These are phyloP conservation scores for Cladobotryum protrusum DNA, from an alignment of 2,329 filamentous ascomycete genomes.

Conservation along the genomic window DNA sequence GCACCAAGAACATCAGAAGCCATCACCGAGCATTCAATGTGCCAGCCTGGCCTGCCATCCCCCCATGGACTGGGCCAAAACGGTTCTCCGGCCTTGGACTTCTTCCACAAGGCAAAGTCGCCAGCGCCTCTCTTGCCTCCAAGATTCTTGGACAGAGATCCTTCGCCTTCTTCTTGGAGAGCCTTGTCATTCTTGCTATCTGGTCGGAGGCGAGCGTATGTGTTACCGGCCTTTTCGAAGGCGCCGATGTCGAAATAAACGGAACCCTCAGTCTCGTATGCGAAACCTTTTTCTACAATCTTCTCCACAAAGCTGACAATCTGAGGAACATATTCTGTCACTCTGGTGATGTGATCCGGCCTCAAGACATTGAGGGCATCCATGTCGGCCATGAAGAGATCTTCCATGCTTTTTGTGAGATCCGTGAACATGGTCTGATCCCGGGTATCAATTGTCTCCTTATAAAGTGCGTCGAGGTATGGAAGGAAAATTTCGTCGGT, in stretches of 20 bases:
- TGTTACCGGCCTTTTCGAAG: constrained; percentile 78
- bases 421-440: constrained; percentile 75
- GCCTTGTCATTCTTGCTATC: constrained; percentile 80
- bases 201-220: constrained; percentile 78
- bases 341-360: constrained; percentile 76
- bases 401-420: constrained; percentile 78
- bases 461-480: constrained; percentile 68
- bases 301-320: constrained; percentile 80
- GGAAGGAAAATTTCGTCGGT: constrained; percentile 67
- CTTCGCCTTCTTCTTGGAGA: constrained; percentile 83
- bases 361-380: constrained; percentile 74
- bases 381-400: constrained; percentile 86
- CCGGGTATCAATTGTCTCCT: constrained; percentile 54
- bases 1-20: constrained; percentile 80
- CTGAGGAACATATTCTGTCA: constrained; percentile 87
- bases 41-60: constrained; percentile 83
- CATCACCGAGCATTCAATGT: constrained; percentile 97
- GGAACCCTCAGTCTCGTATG: constrained; percentile 74
- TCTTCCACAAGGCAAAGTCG: constrained; percentile 94
- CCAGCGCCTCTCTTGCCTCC: constrained; percentile 66
- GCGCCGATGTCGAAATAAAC: constrained; percentile 90
- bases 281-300: constrained; percentile 80
- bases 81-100: constrained; percentile 84
- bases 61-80: constrained; percentile 88
- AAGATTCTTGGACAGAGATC: constrained; percentile 60